These are phyloP conservation scores for Penicillium flavigenum DNA, from an alignment of 495 filamentous ascomycete species.

Conservation along the genomic window DNA sequence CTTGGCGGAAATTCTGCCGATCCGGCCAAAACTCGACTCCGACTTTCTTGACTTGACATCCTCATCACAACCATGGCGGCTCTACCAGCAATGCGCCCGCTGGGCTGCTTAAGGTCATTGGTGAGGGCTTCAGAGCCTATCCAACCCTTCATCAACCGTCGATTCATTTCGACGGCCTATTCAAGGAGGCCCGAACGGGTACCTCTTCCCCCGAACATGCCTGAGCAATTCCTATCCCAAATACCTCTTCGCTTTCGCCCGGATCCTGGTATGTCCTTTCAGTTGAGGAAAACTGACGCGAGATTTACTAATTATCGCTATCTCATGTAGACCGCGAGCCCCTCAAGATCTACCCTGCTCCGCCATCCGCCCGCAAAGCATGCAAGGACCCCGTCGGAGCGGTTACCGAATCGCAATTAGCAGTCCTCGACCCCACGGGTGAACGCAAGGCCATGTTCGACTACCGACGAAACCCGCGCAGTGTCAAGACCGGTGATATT, in stretches of 20 bases:
- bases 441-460: constrained; percentile 79
- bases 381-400: constrained; percentile 61
- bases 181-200: constrained; percentile 36
- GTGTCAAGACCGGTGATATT: constrained; percentile 79
- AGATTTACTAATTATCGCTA: constrained; percentile 19
- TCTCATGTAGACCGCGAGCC: constrained; percentile 37
- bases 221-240: constrained; percentile 44
- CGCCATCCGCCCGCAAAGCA: constrained; percentile 39
- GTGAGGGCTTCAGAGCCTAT: constrained; percentile 44
- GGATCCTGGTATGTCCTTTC: constrained; percentile 31
- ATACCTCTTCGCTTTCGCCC: constrained; percentile 41
- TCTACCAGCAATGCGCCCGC: constrained; percentile 58
- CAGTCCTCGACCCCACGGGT: constrained; percentile 76
- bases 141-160: constrained; percentile 40
- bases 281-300: neutral
- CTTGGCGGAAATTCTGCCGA: constrained; percentile 49
- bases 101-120: constrained; percentile 64
- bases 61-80: constrained; percentile 54
- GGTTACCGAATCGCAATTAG: constrained; percentile 64
- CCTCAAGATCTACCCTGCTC: constrained; percentile 56
- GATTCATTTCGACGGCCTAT: constrained; percentile 44
- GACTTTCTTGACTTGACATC: constrained; percentile 27
- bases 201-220: constrained; percentile 43
- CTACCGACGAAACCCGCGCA: constrained; percentile 66
- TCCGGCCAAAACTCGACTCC: constrained; percentile 35